A percentile compares a stretch with the other conserved stretches of the same genome.
These are phyloP conservation scores for Penicillium thymicola DNA, from an alignment of 2,329 filamentous ascomycete species.

Conservation along the genomic window DNA sequence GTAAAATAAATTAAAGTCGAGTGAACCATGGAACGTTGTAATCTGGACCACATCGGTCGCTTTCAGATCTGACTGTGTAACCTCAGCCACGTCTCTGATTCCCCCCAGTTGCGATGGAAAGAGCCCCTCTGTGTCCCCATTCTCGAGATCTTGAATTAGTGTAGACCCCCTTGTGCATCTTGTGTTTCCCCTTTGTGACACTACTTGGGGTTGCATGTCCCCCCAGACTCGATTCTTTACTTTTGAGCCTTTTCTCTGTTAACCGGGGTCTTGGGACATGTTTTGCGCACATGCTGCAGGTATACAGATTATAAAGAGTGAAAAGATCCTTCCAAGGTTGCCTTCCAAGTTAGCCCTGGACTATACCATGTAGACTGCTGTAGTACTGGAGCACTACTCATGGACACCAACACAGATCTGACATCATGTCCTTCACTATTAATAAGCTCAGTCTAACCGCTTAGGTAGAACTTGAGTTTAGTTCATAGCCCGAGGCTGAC, in stretches of 20 bases:
- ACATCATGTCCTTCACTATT: conserved; percentile 11
- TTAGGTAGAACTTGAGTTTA: not conserved
- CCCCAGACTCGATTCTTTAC: not conserved
- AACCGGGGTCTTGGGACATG: not conserved
- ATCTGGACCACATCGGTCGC: conserved; percentile 3
- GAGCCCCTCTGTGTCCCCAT: not conserved
- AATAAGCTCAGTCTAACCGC: conserved; percentile 8
- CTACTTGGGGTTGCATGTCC: conserved; percentile 3
- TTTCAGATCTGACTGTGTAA: conserved; percentile 5
- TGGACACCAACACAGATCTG: not conserved
- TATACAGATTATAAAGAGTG: not conserved
- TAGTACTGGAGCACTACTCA: not conserved
- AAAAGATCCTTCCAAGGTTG: not conserved
- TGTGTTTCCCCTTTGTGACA: not conserved
- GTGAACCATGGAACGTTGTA: conserved; percentile 7
- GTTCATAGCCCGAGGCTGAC: conserved; percentile 12
- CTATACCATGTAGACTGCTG: not conserved
- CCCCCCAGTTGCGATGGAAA: conserved; percentile 3
- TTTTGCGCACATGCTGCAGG: not conserved
- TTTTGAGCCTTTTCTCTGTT: not conserved
- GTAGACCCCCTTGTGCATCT: not conserved
- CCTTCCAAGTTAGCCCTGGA: not conserved
- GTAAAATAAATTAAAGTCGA: not conserved
- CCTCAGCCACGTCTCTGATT: conserved; percentile 6
- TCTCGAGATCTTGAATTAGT: not conserved